These are phyloP conservation scores for Colletotrichum sp. DNA, from an alignment of 2,329 filamentous ascomycete species.

Conservation along the genomic window DNA sequence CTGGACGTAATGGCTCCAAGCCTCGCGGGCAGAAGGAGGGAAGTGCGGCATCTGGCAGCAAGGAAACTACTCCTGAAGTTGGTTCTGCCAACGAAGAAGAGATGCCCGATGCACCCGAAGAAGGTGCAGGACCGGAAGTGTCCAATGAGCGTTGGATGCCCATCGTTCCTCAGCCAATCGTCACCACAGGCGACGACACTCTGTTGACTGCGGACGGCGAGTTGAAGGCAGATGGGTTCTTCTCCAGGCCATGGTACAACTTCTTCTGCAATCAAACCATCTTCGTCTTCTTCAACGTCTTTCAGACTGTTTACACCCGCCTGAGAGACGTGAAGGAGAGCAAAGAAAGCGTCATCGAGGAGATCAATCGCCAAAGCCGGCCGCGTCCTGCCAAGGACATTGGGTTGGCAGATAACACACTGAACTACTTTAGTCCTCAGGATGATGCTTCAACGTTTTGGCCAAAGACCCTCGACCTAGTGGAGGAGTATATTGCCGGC, in stretches of 20 bases:
- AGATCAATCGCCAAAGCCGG: constrained; percentile 75
- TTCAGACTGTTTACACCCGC: constrained; percentile 88
- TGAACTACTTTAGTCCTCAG: constrained; percentile 77
- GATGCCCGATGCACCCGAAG: constrained; percentile 65
- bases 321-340: constrained; percentile 84
- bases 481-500: constrained; percentile 84
- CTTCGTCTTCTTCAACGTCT: constrained; percentile 93
- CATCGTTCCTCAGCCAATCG: constrained; percentile 60
- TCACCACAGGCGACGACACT: constrained; percentile 59
- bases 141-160: constrained; percentile 71
- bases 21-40: constrained; percentile 78
- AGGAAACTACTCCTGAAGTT: constrained; percentile 87
- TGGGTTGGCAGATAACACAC: constrained; percentile 79
- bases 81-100: constrained; percentile 82
- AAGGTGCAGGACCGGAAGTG: constrained; percentile 64
- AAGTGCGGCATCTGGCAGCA: constrained; percentile 78
- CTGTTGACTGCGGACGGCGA: constrained; percentile 64
- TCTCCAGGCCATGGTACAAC: constrained; percentile 81
- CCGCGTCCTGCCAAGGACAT: constrained; percentile 84
- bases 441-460: constrained; percentile 75
- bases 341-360: constrained; percentile 73
- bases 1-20: constrained; percentile 72
- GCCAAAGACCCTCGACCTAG: constrained; percentile 81
- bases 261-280: constrained; percentile 92
- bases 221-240: constrained; percentile 80